phyloP scores from a whole-genome alignment of 225 moss, liverwort and hornwort species.

The Lunularia cruciata region DNA sequence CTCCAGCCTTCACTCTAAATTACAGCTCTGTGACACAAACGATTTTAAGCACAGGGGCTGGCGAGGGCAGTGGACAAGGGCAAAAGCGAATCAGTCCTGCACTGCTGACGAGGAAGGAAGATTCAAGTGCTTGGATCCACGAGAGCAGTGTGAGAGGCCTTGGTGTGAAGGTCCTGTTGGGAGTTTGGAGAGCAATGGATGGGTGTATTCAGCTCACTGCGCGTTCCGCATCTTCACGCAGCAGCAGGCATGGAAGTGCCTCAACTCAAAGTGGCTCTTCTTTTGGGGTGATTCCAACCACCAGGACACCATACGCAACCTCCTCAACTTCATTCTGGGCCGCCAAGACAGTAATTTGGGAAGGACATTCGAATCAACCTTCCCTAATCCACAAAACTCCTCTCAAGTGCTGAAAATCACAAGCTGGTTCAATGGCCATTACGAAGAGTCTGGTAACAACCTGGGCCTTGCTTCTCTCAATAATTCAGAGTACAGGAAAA shows the following conservation, averaged over 20 bases:
- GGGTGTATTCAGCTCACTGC: slow-evolving; percentile 58
- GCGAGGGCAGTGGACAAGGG: slow-evolving; percentile 50
- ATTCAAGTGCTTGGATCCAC: slow-evolving; percentile 38
- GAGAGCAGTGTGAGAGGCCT: slow-evolving; percentile 31
- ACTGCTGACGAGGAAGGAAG: slow-evolving; percentile 22
- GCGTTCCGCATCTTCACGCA: slow-evolving; percentile 44
- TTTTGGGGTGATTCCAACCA: slow-evolving; percentile 64
- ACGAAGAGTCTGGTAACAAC: slow-evolving; percentile 30
- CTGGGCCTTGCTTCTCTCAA: slow-evolving; percentile 41
- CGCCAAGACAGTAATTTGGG: slow-evolving; percentile 15
- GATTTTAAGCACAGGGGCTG: slow-evolving; percentile 41
- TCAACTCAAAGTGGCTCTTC: slow-evolving; percentile 44
- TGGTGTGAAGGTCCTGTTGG: slow-evolving; percentile 54
- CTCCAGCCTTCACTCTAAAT: neutral
- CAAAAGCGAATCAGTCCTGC: slow-evolving; percentile 33
- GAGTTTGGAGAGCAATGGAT: slow-evolving; percentile 55
- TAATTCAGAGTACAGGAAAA: slow-evolving; percentile 26
- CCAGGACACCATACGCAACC: slow-evolving; percentile 53
- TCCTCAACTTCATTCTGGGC: slow-evolving; percentile 46
- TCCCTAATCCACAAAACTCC: slow-evolving; percentile 38
- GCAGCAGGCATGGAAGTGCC: slow-evolving; percentile 45
- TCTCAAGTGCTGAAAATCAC: slow-evolving; percentile 43
- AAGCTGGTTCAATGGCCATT: slow-evolving; percentile 46
- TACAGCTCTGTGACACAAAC: slow-evolving; percentile 20
- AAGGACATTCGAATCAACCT: slow-evolving; percentile 34